Conservation (phyloP, 176 grass and related monocot species). For the Themeda triandra region DNA sequence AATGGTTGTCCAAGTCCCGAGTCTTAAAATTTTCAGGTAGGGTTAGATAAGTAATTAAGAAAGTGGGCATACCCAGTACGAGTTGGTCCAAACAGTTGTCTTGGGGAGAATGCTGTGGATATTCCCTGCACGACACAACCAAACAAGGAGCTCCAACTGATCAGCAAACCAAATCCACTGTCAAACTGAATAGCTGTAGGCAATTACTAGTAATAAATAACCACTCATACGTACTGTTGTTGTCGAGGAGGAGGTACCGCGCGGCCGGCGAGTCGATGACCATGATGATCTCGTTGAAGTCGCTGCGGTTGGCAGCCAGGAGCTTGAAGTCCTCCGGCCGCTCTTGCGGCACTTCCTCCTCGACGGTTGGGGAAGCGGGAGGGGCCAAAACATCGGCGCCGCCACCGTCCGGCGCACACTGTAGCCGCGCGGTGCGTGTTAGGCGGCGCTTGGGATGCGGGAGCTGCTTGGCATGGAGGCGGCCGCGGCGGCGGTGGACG, state of each 20-base stretch:
- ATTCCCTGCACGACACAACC: constrained; percentile 48
- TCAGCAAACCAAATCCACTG: not conserved
- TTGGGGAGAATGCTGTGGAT: constrained; percentile 82
- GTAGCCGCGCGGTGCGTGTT: not conserved
- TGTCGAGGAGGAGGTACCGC: constrained; percentile 73
- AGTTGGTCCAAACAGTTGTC: constrained; percentile 75
- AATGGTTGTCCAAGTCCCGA: not conserved
- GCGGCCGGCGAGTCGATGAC: constrained; percentile 64
- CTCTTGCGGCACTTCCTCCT: not conserved
- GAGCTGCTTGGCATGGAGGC: not conserved
- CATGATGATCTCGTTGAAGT: constrained; percentile 75
- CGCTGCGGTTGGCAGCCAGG: constrained; percentile 39
- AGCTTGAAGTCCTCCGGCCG: constrained; percentile 43
- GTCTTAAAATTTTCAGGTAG: not conserved
- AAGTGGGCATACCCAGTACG: constrained; percentile 66
- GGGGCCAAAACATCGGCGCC: constrained; percentile 15
- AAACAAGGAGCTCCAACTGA: not conserved
- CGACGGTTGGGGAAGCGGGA: not conserved
- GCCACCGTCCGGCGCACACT: constrained; percentile 21
- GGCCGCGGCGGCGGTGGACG: not conserved
- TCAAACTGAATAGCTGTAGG: not conserved
- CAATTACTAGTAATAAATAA: not conserved
- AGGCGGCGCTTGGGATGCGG: not conserved
- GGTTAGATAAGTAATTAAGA: not conserved
- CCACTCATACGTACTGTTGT: constrained; percentile 40